Base-by-base conservation (phyloP, 208 protist genomes). In the Trichomonas vaginalis region DNA sequence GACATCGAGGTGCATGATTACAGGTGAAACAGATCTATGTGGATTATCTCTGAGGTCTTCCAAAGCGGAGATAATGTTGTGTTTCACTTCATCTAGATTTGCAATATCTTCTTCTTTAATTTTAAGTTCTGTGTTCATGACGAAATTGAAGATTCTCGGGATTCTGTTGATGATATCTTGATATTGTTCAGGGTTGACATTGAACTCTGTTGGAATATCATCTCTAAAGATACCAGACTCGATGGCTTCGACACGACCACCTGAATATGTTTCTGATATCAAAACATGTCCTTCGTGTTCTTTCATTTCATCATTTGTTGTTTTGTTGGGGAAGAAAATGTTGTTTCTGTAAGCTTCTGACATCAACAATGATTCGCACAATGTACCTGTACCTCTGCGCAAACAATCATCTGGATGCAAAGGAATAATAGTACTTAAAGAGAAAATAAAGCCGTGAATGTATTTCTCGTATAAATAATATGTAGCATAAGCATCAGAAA, bases 381-480 rank as follows among this genome's bases (percentile, higher is more conserved):
- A 96, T 12, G 99, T 99, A 45, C 99, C 99, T 9, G 98, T 99
- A 79, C 98, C 97, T 46, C 97, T 97, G 23, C 97, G 96, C 2
- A 98, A 95, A 35, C 97, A 97, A 95, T 99, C 98, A 96, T 99
- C 99, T 0, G 99, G 98, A 37, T 98, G 97, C 98, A 99, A 98
- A 10, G 99, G 99, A 96, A 99, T 99, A 96, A 99, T 99, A 3
- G 98, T 99, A 96, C 98, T 99, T 35, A 99, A 98, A 0, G 99
- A 99, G 96, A 99, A 99, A 96, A 99, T 99, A 97, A 99, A 99
- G 0, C 99, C 98, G 96, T 99, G 98, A 21, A 99, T 98, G 95
- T 97, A 97, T 88, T 99, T 99, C 96, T 98, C 98, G 97, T 99
- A 99, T n/a, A 99, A 97, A 97, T 99, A 99, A 97, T 99, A 99